Conservation (phyloP, 176 grass and related monocot genomes). For the Aegilops tauschii region DNA sequence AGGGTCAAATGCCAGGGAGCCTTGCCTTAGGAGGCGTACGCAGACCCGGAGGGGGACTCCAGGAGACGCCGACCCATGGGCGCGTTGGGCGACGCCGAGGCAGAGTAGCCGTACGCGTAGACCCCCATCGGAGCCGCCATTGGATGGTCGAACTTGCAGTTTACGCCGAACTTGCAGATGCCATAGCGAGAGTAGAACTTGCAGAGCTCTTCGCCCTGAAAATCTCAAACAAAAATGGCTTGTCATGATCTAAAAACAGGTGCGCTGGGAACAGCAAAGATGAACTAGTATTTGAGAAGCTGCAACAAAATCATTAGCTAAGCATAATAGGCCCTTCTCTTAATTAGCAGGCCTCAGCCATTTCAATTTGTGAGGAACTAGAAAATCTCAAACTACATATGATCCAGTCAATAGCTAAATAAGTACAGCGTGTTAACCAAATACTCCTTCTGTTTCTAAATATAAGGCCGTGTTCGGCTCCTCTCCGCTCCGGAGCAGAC, state of each 20-base stretch:
- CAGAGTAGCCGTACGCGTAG: conserved; percentile 61
- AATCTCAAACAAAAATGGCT: background rate
- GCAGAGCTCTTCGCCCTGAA: conserved; percentile 87
- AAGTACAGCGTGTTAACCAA: background rate
- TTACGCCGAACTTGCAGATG: conserved; percentile 95
- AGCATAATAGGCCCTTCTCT: background rate
- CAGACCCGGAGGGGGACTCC: conserved; percentile 53
- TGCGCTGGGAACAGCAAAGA: background rate
- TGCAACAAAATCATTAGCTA: background rate
- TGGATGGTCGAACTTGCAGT: conserved; percentile 99
- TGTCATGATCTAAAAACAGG: background rate
- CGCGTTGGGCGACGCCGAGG: conserved; percentile 47
- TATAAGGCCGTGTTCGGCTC: no score
- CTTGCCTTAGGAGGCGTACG: conserved; percentile 32
- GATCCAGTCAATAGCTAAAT: background rate
- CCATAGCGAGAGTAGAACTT: conserved; percentile 98
- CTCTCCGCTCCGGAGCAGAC: no score
- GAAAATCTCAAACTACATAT: background rate
- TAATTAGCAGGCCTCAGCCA: no score
- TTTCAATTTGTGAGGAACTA: background rate
- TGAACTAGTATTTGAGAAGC: background rate
- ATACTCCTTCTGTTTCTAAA: no score
- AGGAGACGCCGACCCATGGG: conserved; percentile 42
- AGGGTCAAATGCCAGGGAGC: conserved; percentile 33
- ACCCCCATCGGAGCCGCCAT: conserved; percentile 81